Evolutionary conservation across 257 asterid genomes (phyloP).

Genomic region (Solanum medicagineum): DNA sequence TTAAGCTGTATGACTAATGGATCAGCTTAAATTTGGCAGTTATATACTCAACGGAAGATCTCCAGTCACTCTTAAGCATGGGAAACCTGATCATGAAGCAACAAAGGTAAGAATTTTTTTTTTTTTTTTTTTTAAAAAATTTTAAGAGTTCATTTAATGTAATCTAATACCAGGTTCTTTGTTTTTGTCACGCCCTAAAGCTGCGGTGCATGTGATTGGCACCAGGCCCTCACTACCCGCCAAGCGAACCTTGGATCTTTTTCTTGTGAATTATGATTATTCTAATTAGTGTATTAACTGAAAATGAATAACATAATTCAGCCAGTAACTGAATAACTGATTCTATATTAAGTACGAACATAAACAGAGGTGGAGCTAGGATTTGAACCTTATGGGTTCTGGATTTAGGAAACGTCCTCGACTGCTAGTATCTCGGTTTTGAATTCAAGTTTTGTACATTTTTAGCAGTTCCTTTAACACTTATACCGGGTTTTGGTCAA

Average conservation of each 20-base stretch:
- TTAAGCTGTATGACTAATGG: background rate
- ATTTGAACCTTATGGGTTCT: background rate
- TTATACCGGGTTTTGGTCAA: background rate
- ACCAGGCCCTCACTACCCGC: background rate
- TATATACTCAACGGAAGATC: slow-evolving; percentile 77
- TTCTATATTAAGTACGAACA: background rate
- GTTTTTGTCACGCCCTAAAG: background rate
- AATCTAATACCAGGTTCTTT: background rate
- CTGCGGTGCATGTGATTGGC: background rate
- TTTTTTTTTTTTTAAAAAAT: background rate
- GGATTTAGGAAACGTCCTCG: background rate
- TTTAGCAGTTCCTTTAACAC: background rate
- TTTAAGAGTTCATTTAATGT: background rate
- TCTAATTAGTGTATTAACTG: background rate
- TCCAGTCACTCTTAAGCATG: slow-evolving; percentile 92
- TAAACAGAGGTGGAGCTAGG: background rate
- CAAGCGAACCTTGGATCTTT: background rate
- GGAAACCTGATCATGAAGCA: slow-evolving; percentile 85
- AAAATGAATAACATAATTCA: background rate
- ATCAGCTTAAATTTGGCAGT: slow-evolving; percentile 27
- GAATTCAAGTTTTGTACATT: background rate
- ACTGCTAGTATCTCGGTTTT: background rate
- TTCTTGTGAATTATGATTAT: background rate
- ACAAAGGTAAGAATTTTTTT: slow-evolving; percentile 41
- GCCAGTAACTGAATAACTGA: background rate